Evolutionary conservation across 768 basidiomycete species (phyloP), one percentile per base, ranked within the genome.

Genomic region (Suillus subalutaceus): DNA sequence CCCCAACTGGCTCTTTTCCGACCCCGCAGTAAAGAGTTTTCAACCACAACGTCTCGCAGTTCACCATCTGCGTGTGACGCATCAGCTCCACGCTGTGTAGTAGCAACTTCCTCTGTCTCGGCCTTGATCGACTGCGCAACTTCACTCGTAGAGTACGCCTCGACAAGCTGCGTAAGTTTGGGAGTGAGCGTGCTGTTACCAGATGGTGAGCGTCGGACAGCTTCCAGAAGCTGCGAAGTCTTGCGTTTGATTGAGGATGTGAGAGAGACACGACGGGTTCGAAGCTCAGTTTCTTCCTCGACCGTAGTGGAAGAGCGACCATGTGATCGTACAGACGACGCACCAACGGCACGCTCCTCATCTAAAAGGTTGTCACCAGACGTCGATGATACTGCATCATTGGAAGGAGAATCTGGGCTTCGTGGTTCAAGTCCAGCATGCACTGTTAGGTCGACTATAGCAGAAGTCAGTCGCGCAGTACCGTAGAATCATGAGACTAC

Each of bases 1-100:
- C 82, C 83, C 87, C 90, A 95, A 68, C 86, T 90, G 8, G 97
- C 97, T 64, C 94, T 85, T 77, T 91, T 88, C 70, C 89, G 80
- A 18, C 90, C 91, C 61, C 90, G 78, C 73, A 95, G 76, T 66
- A 92, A 72, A 61, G 83, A 79, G 44, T 86, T 91, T 78, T 94
- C 92, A 35, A 85, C 80, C 35, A 82, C 84, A 0, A 91, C 87
- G 75, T 95, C 91, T 2, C 87, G 88, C 65, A 89, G 78, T 67
- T 88, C 80, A 48, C 59, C 79, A 35, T 82, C 48, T 63, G 75
- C 60, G 64, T 76, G 55, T 72, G 59, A 57, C 2, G 62, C 62
- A 63, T 75, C 70, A 20, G 63, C 63, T 2, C 68, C 71, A 58
- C 67, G 71, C 38, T 69, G 68, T 20, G 66, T 65, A 48, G 64